Evolutionary conservation across 1,284 basidiomycete species (phyloP), one percentile per base, ranked within the genome.

Genomic region (Cryptococcus depauperatus): DNA sequence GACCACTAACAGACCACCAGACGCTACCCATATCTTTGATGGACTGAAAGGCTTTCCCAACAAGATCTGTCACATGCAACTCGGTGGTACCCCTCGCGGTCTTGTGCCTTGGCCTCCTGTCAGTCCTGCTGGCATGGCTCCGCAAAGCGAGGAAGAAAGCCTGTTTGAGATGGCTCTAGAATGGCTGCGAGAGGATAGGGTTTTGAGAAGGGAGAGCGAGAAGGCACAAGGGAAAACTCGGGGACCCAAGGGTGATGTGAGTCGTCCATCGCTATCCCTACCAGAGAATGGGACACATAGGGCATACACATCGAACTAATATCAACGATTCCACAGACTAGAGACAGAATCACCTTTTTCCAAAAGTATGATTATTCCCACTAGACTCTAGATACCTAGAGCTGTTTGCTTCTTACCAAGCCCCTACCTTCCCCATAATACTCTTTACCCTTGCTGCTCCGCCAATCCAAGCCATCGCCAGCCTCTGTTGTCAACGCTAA

Each of bases 11-110:
- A n/a, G n/a, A n/a, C n/a, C n/a, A n/a, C n/a, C 21, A 28, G 86
- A 95, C 73, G 89, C 90, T 6, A 95, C 91, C 0, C 91, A 96
- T 69, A 95, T 96, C 59, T 93, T 91, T 58, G 91, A 96, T 64
- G 91, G 91, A 5, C 71, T 95, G 25, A 78, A 79, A 58, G 68
- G 75, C 23, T 93, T 93, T 74, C 91, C 91, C 3, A 93, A 89
- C 1, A 85, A 92, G 62, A 75, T 95, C 47, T 82, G 82, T 5
- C 91, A 95, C 66, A 84, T 96, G 78, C 81, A 84, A 42, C 76
- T 90, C 42, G 91, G 91, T 10, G 71, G 75, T 10, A 68, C 72
- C 2, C 77, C 83, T 13, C 77, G 74, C 1, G 74, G 76, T 19
- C 82, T 85, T 3, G 75, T 79, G 14, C 60, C 77, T 2, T 95